phyloP scores from a whole-genome alignment of 495 filamentous ascomycete genomes.

The Daldinia decipiens region DNA sequence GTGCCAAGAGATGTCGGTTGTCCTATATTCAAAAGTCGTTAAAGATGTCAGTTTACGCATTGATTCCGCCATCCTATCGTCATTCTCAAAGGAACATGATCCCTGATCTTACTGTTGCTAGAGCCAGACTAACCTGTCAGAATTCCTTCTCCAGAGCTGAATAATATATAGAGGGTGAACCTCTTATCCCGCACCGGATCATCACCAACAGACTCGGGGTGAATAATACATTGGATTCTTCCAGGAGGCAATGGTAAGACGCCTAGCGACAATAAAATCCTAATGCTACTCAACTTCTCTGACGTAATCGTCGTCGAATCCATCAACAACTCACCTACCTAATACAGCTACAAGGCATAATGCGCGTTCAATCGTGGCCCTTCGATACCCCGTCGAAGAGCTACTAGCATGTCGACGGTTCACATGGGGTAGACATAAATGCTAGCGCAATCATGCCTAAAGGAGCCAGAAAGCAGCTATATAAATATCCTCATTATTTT shows the following conservation, averaged over 20 bases:
- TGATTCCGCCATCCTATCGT: slow-evolving; percentile 20
- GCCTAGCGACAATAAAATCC: neutral
- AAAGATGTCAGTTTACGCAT: slow-evolving; percentile 18
- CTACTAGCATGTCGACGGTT: neutral
- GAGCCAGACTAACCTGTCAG: neutral
- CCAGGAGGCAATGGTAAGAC: neutral
- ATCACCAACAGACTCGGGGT: neutral
- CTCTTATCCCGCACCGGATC: neutral
- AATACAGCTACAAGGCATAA: neutral
- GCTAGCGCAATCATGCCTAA: neutral
- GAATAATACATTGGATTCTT: neutral
- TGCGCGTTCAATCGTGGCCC: neutral
- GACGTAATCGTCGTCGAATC: slow-evolving; percentile 2
- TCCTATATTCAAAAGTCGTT: neutral
- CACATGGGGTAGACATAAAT: neutral
- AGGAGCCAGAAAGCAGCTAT: neutral
- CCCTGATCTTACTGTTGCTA: slow-evolving; percentile 13
- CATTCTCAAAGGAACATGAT: slow-evolving; percentile 11
- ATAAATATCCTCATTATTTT: neutral
- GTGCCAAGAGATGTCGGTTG: neutral
- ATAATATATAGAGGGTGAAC: neutral
- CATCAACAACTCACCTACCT: neutral
- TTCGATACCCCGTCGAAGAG: neutral
- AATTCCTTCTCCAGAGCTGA: neutral
- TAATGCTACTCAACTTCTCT: neutral